Evolutionary conservation across 331 rosid genomes (phyloP).

Genomic region (Rosa hybrid): DNA sequence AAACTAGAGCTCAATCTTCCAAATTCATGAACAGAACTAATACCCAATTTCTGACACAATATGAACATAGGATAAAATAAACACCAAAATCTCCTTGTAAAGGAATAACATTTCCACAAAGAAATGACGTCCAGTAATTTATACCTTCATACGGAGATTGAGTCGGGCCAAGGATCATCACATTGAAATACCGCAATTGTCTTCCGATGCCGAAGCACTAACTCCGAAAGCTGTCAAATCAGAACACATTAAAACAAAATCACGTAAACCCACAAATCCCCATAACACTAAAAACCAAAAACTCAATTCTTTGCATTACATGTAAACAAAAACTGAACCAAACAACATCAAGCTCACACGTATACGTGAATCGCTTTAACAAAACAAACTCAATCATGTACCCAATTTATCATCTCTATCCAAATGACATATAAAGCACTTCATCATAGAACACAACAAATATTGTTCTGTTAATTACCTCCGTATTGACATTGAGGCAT

Average conservation of each 20-base stretch:
- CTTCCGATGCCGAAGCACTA: conserved; percentile 98
- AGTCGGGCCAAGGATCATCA: conserved; percentile 98
- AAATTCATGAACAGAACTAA: neutral
- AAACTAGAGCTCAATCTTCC: neutral
- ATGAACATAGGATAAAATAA: too few species aligned
- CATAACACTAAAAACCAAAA: conserved; percentile 19
- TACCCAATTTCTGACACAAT: neutral
- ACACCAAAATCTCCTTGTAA: neutral
- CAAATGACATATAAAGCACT: too few species aligned
- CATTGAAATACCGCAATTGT: conserved; percentile 95
- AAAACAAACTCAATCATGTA: conserved; percentile 1
- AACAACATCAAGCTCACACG: neutral
- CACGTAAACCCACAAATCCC: conserved; percentile 4
- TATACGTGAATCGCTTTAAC: neutral
- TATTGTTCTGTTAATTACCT: too few species aligned
- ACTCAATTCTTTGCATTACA: neutral
- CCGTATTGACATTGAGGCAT: too few species aligned
- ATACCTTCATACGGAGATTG: conserved; percentile 97
- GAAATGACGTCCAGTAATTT: conserved; percentile 16
- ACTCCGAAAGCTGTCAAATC: conserved; percentile 84
- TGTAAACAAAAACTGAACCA: neutral
- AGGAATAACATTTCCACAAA: conserved; percentile 9
- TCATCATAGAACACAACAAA: too few species aligned
- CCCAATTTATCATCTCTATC: too few species aligned
- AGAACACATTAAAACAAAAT: conserved; percentile 24